Base-by-base conservation (phyloP, 2,329 filamentous ascomycete genomes). In the Alternaria ethzedia region DNA sequence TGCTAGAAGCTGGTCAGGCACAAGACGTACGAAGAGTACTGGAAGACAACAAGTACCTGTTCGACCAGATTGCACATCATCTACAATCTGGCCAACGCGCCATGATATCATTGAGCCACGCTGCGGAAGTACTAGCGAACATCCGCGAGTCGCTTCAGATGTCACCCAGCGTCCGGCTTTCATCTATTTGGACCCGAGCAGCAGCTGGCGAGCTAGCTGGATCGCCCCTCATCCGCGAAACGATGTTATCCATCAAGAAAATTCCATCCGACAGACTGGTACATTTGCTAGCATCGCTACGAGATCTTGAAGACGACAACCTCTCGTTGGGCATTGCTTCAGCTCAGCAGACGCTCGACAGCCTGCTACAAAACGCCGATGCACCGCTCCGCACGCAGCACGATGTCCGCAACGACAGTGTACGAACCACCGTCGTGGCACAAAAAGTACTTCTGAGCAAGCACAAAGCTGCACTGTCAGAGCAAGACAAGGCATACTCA, bases 391-490 rank as follows among this genome's bases (percentile, higher is more conserved):
- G 90, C 65, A 96, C 90, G 80, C 90, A 90, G 75, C 91, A 96
- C 78, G 90, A 90, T 70, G 86, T 90, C 11, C 89, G 90, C 45
- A 84, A 86, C 79, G 89, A 88, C 67, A 88, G 91, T 46, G 81
- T 93, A 44, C 86, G 93, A 47, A 93, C 92, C 1, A 95, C 92
- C 0, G 88, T 95, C 30, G 88, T 95, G 54, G 91, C 91, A 15
- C 91, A 95, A 74, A 91, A 92, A 75, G 91, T 96, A 17, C 90
- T 94, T 73, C 84, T 96, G 44, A 93, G 90, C 79, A 91, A 89
- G 66, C 90, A 94, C 75, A 89, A 90, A 68, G 89, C 91, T 1
- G 84, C 87, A 4, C 84, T 95, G 26, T 91, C 90, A 0, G 86
- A 89, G 47, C 85, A 90, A 68, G 92, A 95, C 79, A 88, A 87